phyloP scores from a whole-genome alignment of 78 protist genomes.

The Dictyostelium citrinum region DNA sequence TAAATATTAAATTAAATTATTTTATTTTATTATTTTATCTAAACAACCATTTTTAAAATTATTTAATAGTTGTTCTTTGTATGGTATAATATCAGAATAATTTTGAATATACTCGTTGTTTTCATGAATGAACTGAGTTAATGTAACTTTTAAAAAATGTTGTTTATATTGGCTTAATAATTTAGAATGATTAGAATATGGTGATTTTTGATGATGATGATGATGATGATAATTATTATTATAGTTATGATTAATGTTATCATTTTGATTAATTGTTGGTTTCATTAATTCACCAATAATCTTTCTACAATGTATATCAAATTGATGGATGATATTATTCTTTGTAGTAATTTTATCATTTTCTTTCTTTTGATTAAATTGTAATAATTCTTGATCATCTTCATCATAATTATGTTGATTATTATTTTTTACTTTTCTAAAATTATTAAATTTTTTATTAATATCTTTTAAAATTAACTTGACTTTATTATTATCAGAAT shows the following conservation, averaged over 20 bases:
- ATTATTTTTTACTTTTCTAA: background rate
- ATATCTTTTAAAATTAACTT: background rate
- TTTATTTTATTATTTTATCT: background rate
- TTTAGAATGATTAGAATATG: background rate
- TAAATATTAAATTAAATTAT: too few relatives aligned
- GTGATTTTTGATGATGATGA: background rate
- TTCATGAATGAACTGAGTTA: background rate
- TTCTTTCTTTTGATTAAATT: background rate
- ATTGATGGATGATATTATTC: background rate
- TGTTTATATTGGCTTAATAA: background rate
- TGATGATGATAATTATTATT: background rate
- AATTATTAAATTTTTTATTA: background rate
- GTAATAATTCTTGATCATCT: background rate
- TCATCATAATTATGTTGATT: background rate
- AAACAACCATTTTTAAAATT: background rate
- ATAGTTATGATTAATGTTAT: too few relatives aligned
- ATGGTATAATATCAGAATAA: background rate
- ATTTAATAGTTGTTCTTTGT: background rate
- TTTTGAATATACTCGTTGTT: background rate
- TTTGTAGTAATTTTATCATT: background rate
- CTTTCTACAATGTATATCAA: conserved; percentile 11
- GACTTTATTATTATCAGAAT: background rate
- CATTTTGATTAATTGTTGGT: background rate
- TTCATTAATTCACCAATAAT: conserved; percentile 9
- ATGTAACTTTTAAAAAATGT: background rate